Evolutionary conservation across 108 stramenopile genomes (phyloP).

Genomic region (Licmophora abbreviata): DNA sequence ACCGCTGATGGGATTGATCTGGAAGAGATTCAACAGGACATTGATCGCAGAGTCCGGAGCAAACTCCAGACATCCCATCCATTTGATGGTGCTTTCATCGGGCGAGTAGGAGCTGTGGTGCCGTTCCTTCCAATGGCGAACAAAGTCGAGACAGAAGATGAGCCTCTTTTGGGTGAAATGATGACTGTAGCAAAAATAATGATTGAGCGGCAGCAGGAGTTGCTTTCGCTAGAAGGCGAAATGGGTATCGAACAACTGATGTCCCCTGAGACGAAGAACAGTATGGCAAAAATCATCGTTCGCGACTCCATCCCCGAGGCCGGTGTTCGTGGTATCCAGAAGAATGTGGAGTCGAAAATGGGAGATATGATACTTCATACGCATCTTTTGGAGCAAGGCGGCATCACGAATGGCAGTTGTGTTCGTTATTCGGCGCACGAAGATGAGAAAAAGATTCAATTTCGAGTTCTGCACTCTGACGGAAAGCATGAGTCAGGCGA

Average conservation of each 20-base stretch:
- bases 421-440: neutral
- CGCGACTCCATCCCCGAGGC: neutral
- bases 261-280: neutral
- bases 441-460: neutral
- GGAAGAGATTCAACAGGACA: neutral
- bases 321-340: conserved; percentile 2
- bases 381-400: neutral
- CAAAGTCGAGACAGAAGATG: neutral
- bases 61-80: neutral
- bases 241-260: neutral
- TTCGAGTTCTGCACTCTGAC: no score
- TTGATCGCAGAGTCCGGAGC: neutral
- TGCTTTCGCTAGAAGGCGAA: neutral
- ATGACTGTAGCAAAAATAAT: conserved; percentile 1
- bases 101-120: neutral
- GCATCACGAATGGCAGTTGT: neutral
- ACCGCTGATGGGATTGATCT: neutral
- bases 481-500: no score
- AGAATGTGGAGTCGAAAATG: neutral
- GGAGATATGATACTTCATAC: neutral
- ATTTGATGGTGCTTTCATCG: conserved; percentile 1
- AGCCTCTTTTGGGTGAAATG: neutral
- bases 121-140: conserved; percentile 4
- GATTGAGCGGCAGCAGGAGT: conserved; percentile 1
- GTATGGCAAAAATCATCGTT: neutral